Conservation (phyloP, 768 basidiomycete genomes). For the Boletus barrowsii region DNA sequence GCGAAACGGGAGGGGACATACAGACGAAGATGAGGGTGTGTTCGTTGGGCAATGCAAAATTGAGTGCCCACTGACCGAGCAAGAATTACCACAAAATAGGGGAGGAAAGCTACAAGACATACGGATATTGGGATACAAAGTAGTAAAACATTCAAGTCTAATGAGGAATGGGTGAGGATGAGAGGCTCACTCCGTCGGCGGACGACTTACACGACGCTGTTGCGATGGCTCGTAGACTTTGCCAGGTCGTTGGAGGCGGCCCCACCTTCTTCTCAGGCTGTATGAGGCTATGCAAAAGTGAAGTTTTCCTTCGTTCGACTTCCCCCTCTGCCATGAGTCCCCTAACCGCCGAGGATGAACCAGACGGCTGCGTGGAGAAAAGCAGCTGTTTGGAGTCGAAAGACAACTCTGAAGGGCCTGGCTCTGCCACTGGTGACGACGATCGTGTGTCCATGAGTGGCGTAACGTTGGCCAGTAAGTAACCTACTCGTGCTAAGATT, state of each 20-base stretch:
- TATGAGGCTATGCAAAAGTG: constrained; percentile 30
- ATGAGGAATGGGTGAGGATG: neutral
- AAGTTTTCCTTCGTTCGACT: constrained; percentile 1
- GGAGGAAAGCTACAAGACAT: constrained; percentile 19
- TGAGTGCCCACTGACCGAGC: constrained; percentile 60
- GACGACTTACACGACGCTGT: constrained; percentile 52
- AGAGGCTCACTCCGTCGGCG: neutral
- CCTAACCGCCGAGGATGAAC: constrained; percentile 15
- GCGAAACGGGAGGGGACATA: constrained; percentile 35
- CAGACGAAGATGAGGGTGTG: constrained; percentile 73
- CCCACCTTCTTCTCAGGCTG: constrained; percentile 38
- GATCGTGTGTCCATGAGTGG: constrained; percentile 18
- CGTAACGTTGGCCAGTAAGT: neutral
- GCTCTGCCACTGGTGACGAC: constrained; percentile 12
- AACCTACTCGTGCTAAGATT: constrained; percentile 8
- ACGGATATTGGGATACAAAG: constrained; percentile 71
- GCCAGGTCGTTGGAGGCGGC: constrained; percentile 40
- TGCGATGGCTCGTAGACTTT: constrained; percentile 54
- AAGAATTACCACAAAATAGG: neutral
- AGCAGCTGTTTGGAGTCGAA: constrained; percentile 3
- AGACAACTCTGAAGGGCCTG: constrained; percentile 1
- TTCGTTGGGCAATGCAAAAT: constrained; percentile 51
- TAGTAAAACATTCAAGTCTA: constrained; percentile 71
- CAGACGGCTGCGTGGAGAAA: constrained; percentile 5
- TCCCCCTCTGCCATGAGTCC: neutral